These are phyloP conservation scores for Falciphora oryzae DNA, from an alignment of 2,329 filamentous ascomycete species.

Conservation along the genomic window DNA sequence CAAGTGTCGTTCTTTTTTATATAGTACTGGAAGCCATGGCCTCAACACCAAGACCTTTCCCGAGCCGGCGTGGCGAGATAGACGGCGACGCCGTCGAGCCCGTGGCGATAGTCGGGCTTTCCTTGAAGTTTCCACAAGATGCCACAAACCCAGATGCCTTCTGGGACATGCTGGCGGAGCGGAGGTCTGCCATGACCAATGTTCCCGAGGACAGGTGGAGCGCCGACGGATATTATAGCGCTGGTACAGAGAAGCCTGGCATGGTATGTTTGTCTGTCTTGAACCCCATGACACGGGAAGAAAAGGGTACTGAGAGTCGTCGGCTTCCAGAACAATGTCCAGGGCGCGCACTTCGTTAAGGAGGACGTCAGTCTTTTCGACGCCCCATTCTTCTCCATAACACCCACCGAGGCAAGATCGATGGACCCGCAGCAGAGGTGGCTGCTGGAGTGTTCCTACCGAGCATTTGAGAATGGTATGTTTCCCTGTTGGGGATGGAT, in stretches of 20 bases:
- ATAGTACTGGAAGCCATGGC: background rate
- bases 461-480: constrained; percentile 25
- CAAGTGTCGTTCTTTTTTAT: background rate
- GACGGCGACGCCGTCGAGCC: background rate
- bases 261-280: background rate
- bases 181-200: constrained; percentile 6
- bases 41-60: background rate
- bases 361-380: constrained; percentile 29
- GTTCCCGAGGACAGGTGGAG: constrained; percentile 15
- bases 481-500: background rate
- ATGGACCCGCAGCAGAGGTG: constrained; percentile 29
- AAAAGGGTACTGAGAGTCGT: too few relatives aligned
- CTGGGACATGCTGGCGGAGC: constrained; percentile 22
- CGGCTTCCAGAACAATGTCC: background rate
- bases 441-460: constrained; percentile 29
- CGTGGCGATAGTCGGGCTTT: constrained; percentile 32
- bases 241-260: background rate
- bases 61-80: background rate
- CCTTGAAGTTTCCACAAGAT: constrained; percentile 31
- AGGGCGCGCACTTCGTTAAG: constrained; percentile 25
- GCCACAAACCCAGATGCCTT: constrained; percentile 25
- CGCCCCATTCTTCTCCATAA: constrained; percentile 28
- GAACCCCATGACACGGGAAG: background rate
- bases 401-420: constrained; percentile 23
- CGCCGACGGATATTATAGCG: constrained; percentile 7